phyloP scores from a whole-genome alignment of 2,329 filamentous ascomycete genomes.

The Calonectria montana region DNA sequence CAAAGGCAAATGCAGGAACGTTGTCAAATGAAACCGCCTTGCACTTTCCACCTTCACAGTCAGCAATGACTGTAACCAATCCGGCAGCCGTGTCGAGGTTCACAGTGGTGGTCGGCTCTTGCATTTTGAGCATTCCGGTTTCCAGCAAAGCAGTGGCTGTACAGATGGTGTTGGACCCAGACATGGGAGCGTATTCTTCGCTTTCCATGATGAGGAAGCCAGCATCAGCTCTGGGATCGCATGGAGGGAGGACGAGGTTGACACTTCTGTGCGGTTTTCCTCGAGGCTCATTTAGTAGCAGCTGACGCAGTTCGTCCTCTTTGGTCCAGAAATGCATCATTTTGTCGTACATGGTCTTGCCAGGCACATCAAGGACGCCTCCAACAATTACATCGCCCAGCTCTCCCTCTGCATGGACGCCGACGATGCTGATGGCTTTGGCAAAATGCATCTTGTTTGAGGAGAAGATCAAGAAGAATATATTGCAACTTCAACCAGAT shows the following conservation, averaged over 20 bases:
- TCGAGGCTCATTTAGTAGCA: conserved; percentile 59
- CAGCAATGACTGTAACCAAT: conserved; percentile 52
- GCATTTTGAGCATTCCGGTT: conserved; percentile 59
- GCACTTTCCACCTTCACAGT: conserved; percentile 57
- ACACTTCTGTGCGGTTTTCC: conserved; percentile 53
- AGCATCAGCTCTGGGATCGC: conserved; percentile 56
- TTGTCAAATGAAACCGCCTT: conserved; percentile 58
- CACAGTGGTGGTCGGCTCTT: conserved; percentile 55
- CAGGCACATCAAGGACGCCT: conserved; percentile 56
- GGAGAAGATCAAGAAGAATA: too few relatives aligned
- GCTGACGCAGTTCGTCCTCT: conserved; percentile 53
- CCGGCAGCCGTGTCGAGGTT: conserved; percentile 58
- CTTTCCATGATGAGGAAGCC: conserved; percentile 60
- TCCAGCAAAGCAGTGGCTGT: conserved; percentile 59
- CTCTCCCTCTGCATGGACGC: conserved; percentile 54
- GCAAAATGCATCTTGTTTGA: neutral
- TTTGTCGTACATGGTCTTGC: conserved; percentile 61
- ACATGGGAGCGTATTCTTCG: conserved; percentile 55
- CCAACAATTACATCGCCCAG: conserved; percentile 62
- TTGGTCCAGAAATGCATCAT: conserved; percentile 53
- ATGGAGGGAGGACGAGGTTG: conserved; percentile 56
- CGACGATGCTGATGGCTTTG: conserved; percentile 45
- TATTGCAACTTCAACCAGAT: too few relatives aligned
- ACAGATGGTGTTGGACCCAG: conserved; percentile 58
- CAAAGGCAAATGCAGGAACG: conserved; percentile 55